Base-by-base conservation (phyloP, 2,329 filamentous ascomycete genomes). In the Laburnicola sp. region DNA sequence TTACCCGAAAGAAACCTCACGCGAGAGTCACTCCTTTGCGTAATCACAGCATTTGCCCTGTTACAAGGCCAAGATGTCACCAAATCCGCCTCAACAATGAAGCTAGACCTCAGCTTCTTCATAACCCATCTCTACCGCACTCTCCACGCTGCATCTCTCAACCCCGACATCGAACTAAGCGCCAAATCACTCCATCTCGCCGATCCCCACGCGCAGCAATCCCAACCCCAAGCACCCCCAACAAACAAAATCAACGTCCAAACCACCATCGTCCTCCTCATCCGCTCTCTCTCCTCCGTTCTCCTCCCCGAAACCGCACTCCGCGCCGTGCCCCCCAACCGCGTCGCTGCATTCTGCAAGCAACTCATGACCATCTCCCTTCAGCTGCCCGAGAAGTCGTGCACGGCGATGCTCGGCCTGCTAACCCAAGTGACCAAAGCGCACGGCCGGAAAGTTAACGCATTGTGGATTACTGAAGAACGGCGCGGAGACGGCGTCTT, bases 401-500 rank as follows among this genome's bases (percentile, higher is more conserved):
- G 86, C 35, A 82, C 91, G 58, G 93, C 93, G 0, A 81, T 93
- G 48, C 77, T 97, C 3, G 87, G 86, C 2, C 78, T 99, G 26
- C 74, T 97, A 37, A 83, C 83, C 45, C 87, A 92, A 62, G 84
- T 97, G 2, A 84, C 87, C 0, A 89, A 89, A 72, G 86, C 86
- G 2, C 91, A 99, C 70, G 86, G 86, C 41, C 86, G 85, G 62
- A 95, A 93, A 74, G 83, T 97, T 37, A 83, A 83, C 32, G 84
- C 87, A n/a, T 74, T 99, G 54, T 99, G 94, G 93, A 86, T 95
- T 65, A 96, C 91, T 0, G 93, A 97, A 70, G 94, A 97, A 77
- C 82, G 93, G 43, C 88, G 89, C 70, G 93, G 93, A 5, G 93
- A 97, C 69, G 94, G 94, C 2, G 83, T 87, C 1, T 97, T 89